Percentiles rank a stretch among this genome's conserved stretches.
Conservation (phyloP, 495 filamentous ascomycete genomes). For the Xylaria palmicola region DNA sequence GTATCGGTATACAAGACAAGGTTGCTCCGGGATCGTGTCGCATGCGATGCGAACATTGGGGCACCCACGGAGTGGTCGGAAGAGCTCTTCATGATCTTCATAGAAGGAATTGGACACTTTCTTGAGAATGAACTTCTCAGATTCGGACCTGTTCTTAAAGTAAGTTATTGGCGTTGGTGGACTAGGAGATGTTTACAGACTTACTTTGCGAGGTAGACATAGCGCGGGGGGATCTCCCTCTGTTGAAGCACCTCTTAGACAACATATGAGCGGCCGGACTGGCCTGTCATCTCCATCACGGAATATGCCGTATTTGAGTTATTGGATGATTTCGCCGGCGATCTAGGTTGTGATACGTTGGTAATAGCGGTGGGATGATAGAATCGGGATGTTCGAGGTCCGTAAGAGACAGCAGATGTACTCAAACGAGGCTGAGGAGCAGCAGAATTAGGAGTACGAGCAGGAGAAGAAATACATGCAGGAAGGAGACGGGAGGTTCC, state of each 20-base stretch:
- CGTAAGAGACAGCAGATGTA: not conserved
- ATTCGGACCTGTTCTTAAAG: constrained; percentile 18
- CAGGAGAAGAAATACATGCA: not conserved
- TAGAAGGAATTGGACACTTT: constrained; percentile 28
- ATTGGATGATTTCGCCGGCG: not conserved
- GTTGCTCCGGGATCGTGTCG: constrained; percentile 37
- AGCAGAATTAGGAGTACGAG: not conserved
- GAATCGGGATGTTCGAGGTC: not conserved
- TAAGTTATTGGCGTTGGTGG: not conserved
- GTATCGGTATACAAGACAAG: constrained; percentile 40
- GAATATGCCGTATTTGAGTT: constrained; percentile 1
- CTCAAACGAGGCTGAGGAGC: not conserved
- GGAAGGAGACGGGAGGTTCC: not conserved
- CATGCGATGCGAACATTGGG: constrained; percentile 30
- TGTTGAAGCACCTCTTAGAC: constrained; percentile 10
- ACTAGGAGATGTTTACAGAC: not conserved
- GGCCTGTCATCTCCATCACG: constrained; percentile 1
- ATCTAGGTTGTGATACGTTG: not conserved
- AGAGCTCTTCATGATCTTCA: constrained; percentile 27
- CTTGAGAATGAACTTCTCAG: constrained; percentile 32
- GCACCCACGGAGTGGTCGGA: constrained; percentile 24
- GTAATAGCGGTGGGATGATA: not conserved
- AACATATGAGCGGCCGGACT: constrained; percentile 5
- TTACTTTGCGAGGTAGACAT: constrained; percentile 12
- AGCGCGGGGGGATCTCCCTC: constrained; percentile 1